Conservation (phyloP, 768 basidiomycete species). For the Pisolithus sp. region DNA sequence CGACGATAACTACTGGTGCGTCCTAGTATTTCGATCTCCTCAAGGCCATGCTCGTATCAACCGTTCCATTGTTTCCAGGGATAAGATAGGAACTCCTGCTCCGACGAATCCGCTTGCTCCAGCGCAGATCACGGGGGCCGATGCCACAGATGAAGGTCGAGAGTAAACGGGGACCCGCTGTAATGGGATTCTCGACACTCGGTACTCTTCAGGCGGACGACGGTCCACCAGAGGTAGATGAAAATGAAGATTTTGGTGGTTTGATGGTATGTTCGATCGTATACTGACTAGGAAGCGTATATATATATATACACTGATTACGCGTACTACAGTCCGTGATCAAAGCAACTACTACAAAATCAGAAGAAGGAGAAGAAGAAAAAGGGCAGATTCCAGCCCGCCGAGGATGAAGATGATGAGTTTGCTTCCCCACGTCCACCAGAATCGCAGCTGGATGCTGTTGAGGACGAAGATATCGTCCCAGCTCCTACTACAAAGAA, state of each 20-base stretch:
- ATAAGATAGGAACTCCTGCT: constrained; percentile 55
- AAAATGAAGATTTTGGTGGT: constrained; percentile 66
- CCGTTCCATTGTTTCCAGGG: constrained; percentile 37
- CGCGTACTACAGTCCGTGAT: constrained; percentile 46
- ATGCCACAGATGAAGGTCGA: constrained; percentile 36
- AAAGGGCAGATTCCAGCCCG: constrained; percentile 48
- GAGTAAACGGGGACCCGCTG: constrained; percentile 14
- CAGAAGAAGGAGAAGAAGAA: constrained; percentile 54
- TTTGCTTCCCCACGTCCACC: constrained; percentile 40
- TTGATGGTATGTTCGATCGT: constrained; percentile 53
- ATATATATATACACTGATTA: background rate
- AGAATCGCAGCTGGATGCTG: constrained; percentile 5
- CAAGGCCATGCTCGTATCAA: constrained; percentile 11
- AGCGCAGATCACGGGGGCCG: constrained; percentile 29
- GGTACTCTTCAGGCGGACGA: constrained; percentile 41
- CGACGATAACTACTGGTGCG: constrained; percentile 69
- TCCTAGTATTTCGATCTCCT: constrained; percentile 2
- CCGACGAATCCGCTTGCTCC: constrained; percentile 33
- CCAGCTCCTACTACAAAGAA: background rate
- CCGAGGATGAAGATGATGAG: constrained; percentile 70
- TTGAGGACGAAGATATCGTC: constrained; percentile 33
- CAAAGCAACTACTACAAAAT: constrained; percentile 46
- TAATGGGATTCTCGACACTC: constrained; percentile 46
- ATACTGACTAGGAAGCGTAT: background rate
- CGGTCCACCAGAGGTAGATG: constrained; percentile 40